Conservation (phyloP, 2,329 filamentous ascomycete genomes). For the Akanthomyces uredinophilus region DNA sequence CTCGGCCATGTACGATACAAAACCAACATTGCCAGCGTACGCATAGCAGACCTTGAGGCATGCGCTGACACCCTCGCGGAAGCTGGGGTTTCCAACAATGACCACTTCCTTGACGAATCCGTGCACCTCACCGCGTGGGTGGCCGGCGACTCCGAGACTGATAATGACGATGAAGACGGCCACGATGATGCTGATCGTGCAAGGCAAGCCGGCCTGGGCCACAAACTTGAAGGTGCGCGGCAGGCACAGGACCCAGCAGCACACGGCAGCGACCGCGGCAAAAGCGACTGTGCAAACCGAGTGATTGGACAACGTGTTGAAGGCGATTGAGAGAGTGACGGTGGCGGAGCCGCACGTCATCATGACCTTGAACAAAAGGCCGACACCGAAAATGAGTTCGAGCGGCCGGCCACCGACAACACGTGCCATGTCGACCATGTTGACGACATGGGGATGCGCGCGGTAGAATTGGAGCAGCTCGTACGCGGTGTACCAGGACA, state of each 20-base stretch:
- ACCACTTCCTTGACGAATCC: slow-evolving; percentile 27
- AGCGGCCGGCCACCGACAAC: slow-evolving; percentile 36
- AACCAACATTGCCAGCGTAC: slow-evolving; percentile 34
- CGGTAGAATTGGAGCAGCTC: slow-evolving; percentile 61
- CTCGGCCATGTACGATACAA: slow-evolving; percentile 31
- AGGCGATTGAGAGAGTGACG: slow-evolving; percentile 60
- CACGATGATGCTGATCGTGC: slow-evolving; percentile 29
- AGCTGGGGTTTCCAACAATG: slow-evolving; percentile 26
- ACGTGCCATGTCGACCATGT: slow-evolving; percentile 65
- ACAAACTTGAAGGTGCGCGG: slow-evolving; percentile 57
- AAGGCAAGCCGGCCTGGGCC: slow-evolving; percentile 27
- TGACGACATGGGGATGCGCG: slow-evolving; percentile 61
- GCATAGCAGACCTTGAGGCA: slow-evolving; percentile 33
- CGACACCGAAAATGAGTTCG: slow-evolving; percentile 39
- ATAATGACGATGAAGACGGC: slow-evolving; percentile 35
- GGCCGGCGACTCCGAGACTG: slow-evolving; percentile 26
- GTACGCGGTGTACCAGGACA: slow-evolving; percentile 56
- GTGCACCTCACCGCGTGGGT: slow-evolving; percentile 25
- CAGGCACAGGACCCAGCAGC: slow-evolving; percentile 59
- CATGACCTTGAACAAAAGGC: slow-evolving; percentile 67
- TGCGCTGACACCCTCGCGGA: slow-evolving; percentile 28
- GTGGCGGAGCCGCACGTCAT: slow-evolving; percentile 65
- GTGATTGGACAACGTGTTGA: slow-evolving; percentile 62
- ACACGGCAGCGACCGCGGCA: slow-evolving; percentile 55
- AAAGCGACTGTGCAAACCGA: slow-evolving; percentile 62